Evolutionary conservation across 202 grass and related monocot genomes (phyloP).

Genomic region (Bolboschoenoplectus hybrid): DNA sequence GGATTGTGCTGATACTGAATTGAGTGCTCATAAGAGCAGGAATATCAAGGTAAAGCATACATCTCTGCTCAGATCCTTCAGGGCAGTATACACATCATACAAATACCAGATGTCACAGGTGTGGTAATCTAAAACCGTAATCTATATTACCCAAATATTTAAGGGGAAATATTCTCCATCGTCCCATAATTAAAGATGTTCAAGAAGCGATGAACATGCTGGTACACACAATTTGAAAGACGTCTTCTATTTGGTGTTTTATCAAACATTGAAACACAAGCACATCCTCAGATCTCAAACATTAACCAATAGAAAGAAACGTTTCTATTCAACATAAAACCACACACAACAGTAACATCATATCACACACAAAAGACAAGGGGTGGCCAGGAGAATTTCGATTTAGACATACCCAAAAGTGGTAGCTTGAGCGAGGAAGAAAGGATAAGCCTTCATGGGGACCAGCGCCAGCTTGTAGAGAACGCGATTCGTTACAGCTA

Average conservation of each 20-base stretch:
- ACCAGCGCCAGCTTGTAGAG: constrained; percentile 80
- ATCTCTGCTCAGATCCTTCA: neutral
- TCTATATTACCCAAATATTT: constrained; percentile 7
- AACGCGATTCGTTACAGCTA: constrained; percentile 77
- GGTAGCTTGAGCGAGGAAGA: constrained; percentile 91
- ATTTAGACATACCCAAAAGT: constrained; percentile 58
- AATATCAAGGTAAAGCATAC: neutral
- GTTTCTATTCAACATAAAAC: neutral
- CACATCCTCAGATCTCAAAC: neutral
- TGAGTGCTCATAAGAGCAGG: neutral
- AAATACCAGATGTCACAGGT: neutral
- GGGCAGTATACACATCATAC: neutral
- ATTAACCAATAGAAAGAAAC: neutral
- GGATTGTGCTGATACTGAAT: neutral
- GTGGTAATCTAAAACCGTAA: neutral
- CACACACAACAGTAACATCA: neutral
- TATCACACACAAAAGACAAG: neutral
- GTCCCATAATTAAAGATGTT: neutral
- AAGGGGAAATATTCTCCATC: neutral
- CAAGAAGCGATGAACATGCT: neutral
- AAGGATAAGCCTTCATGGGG: constrained; percentile 74
- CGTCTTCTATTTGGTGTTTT: constrained; percentile 13
- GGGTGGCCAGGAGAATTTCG: neutral
- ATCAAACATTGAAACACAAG: constrained; percentile 39
- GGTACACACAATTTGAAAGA: neutral